Evolutionary conservation across 257 asterid genomes (phyloP), one percentile per base, ranked within the genome.

Genomic region (Cynanchum wilfordii): DNA sequence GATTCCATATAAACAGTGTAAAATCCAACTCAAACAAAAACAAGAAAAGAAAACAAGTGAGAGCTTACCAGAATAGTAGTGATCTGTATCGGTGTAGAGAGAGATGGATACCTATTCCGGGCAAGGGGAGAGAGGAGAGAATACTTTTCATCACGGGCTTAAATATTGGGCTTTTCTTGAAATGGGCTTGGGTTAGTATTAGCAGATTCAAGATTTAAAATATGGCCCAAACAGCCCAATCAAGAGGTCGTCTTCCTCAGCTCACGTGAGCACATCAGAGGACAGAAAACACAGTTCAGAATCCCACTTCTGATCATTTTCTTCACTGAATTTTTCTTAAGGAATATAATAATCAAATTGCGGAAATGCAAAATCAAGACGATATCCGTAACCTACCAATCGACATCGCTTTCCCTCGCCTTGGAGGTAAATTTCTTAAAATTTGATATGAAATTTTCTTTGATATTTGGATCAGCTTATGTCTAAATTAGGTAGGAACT

Each of bases 331-430:
- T 30, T 15, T 42, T 17, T 16, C 15, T 4, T 1, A 11, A 44
- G 69, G n/a, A 36, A 64, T 13, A 64, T 2, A 30, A 13, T 9
- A 30, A 13, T 9, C 50, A 64, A 64, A 36, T 64, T 36, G 27
- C 29, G 33, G 76, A 78, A 75, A 91, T 91, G 99, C 93, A 82
- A 69, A 82, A 75, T 67, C 89, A 86, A 76, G 92, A 84, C 13
- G 97, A 91, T 75, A 87, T 94, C 72, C 86, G 92, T 36, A 89
- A 86, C 60, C 88, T 94, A 57, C 99, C 99, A 63, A 91, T 91
- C 75, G 99, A 94, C 74, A 94, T 94, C 83, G 96, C 99, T 1
- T 91, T 87, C 70, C 88, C 93, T 79, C 97, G 99, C 7, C 89
- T 94, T 42, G 99, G 97, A 88, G 97, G 97, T 91, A 74, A 70